Evolutionary conservation across 1,284 basidiomycete species (phyloP), one percentile per base, ranked within the genome.

Genomic region (Cerioporus squamosus): DNA sequence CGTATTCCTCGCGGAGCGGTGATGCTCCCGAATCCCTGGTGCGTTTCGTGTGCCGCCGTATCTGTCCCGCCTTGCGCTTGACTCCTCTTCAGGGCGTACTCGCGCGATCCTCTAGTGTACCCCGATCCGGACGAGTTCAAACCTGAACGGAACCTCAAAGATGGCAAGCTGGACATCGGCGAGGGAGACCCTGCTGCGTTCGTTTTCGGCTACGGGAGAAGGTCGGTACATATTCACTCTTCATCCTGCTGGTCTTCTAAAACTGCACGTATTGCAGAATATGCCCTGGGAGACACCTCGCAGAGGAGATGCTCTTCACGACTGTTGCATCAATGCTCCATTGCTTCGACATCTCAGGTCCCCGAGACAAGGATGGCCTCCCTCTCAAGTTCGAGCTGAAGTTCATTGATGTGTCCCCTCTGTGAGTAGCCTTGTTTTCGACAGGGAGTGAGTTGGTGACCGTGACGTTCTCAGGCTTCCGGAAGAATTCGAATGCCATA

Each of bases 121-220:
- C 26, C 40, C n/a, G 47, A 59, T 20, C 57, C 57, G 1, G 57
- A 59, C 33, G 33, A 8, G 3, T 59, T 59, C 40, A 38, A 17
- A 9, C 57, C 57, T n/a, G 57, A 59, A 22, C 39, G 57, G 29
- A 54, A 26, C 42, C 29, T 59, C 24, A 51, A 26, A 17, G 39
- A 54, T 36, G 57, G 57, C 1, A 42, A 42, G 40, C 20, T 42
- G 40, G 7, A 42, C 40, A 8, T 29, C 8, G 14, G 20, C 17
- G 48, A 44, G 2, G 5, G 4, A 29, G 57, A 59, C 22, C 51
- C 45, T 2, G 12, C 6, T 2, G 4, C 17, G 10, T 29, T 42
- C 31, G 47, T 46, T 23, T 59, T 59, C 43, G 57, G 57, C 8
- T 53, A 43, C 42, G 57, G 57, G 3, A 51, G 57, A n/a, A 49